Base-by-base conservation (phyloP, 129 eudicot species). In the Flaveria bidentis region DNA sequence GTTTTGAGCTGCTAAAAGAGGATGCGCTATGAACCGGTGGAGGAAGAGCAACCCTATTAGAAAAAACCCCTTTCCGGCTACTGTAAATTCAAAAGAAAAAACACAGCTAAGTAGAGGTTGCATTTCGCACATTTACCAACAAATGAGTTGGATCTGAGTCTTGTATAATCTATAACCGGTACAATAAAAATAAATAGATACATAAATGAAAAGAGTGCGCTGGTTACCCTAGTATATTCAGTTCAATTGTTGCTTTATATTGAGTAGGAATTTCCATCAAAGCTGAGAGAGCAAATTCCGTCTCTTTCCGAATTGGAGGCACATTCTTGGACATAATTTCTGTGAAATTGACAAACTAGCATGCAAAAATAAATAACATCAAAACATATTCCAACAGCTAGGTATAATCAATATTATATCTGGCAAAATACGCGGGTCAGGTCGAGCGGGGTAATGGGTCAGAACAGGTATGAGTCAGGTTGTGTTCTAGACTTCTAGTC, bases 231-330 rank as follows among this genome's bases (percentile, higher is more conserved):
- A 95, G 79, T 78, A 95, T 68, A 73, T 83, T 85, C 70, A 91
- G 92, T 86, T 95, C 99, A 64, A 95, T 83, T 12, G 97, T 91
- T 76, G 99, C 99, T 75, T 89, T 95, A 76, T 95, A 95, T 77
- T 95, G 99, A 49, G 94, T 68, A 77, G 99, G 99, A 82, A 95
- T 88, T 75, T 95, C 99, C 99, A 95, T 95, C 81, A 95, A 75
- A 71, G 99, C 94, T 67, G 90, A 51, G 65, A 95, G 97, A 77
- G 99, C 99, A 82, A 95, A 95, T 73, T 95, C 97, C 2, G 97
- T 91, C 88, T 95, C 99, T 81, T 91, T 95, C 15, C 99, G 90
- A 47, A 90, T 80, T 60, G 87, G 86, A 17, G 85, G 82, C 22
- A 78, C 78, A 75, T 83, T 89, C 88, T 95, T 95, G 22, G 92